Evolutionary conservation across 78 protist genomes (phyloP).

Genomic region (Polysphondylium violaceum): DNA sequence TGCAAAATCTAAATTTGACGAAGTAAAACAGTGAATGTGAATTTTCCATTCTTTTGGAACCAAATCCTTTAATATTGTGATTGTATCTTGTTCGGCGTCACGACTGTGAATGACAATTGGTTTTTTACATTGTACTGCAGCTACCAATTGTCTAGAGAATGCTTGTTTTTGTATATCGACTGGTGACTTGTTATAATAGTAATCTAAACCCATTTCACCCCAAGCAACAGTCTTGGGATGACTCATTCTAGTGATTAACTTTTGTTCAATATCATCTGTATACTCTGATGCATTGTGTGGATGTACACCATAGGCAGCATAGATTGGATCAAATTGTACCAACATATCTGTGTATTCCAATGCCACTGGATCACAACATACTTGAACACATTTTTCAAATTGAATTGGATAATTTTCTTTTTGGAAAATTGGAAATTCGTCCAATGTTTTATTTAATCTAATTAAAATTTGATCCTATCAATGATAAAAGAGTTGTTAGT

Average conservation of each 20-base stretch:
- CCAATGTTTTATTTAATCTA: slow-evolving; percentile 20
- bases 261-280: slow-evolving; percentile 38
- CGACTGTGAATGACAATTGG: slow-evolving; percentile 89
- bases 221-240: slow-evolving; percentile 83
- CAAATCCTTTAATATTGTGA: slow-evolving; percentile 54
- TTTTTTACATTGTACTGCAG: slow-evolving; percentile 63
- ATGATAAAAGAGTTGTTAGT: background rate
- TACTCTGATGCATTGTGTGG: slow-evolving; percentile 83
- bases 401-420: slow-evolving; percentile 41
- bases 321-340: slow-evolving; percentile 12
- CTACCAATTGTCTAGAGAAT: slow-evolving; percentile 70
- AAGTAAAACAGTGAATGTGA: slow-evolving; percentile 90
- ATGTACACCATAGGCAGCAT: slow-evolving; percentile 85
- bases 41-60: slow-evolving; percentile 80
- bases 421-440: slow-evolving; percentile 19
- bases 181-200: slow-evolving; percentile 41
- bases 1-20: slow-evolving; percentile 52
- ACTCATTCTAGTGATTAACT: slow-evolving; percentile 47
- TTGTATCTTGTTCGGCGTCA: slow-evolving; percentile 90
- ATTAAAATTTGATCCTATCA: slow-evolving; percentile 41
- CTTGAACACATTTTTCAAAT: slow-evolving; percentile 64
- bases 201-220: slow-evolving; percentile 88
- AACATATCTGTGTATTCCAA: slow-evolving; percentile 54
- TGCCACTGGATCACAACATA: slow-evolving; percentile 75
- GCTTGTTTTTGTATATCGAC: slow-evolving; percentile 43